Evolutionary conservation across 2,329 filamentous ascomycete species (phyloP).

Genomic region (Stenocarpella maydis): DNA sequence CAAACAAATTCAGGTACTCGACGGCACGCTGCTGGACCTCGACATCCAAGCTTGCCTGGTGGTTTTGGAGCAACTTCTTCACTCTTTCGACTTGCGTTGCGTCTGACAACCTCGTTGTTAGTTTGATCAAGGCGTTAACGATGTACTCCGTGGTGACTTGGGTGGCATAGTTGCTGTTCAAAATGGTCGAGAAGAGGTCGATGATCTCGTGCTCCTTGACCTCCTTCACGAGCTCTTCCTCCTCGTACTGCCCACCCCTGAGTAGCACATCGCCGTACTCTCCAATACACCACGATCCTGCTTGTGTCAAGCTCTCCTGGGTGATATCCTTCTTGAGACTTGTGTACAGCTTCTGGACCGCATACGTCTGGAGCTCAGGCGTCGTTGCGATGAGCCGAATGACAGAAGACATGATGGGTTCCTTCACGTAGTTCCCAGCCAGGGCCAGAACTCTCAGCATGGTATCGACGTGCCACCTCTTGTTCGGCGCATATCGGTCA

Average conservation of each 20-base stretch:
- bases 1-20: slow-evolving; percentile 95
- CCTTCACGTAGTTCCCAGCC: slow-evolving; percentile 96
- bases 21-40: slow-evolving; percentile 96
- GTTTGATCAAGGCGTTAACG: slow-evolving; percentile 91
- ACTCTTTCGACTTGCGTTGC: slow-evolving; percentile 86
- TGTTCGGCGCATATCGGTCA: slow-evolving; percentile 94
- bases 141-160: slow-evolving; percentile 96
- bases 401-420: slow-evolving; percentile 96
- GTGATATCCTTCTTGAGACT: slow-evolving; percentile 96
- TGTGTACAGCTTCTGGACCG: slow-evolving; percentile 91
- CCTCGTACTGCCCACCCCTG: slow-evolving; percentile 88
- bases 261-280: slow-evolving; percentile 95
- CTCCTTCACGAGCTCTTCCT: slow-evolving; percentile 82
- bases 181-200: slow-evolving; percentile 89
- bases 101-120: slow-evolving; percentile 87
- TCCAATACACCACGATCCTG: slow-evolving; percentile 96
- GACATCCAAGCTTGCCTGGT: slow-evolving; percentile 89
- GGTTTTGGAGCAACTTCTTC: slow-evolving; percentile 76
- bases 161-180: slow-evolving; percentile 93
- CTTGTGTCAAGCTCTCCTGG: slow-evolving; percentile 92
- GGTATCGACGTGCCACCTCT: slow-evolving; percentile 98
- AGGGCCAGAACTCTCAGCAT: slow-evolving; percentile 94
- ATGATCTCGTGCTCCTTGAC: slow-evolving; percentile 91
- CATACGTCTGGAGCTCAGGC: slow-evolving; percentile 93
- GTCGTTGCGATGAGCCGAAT: slow-evolving; percentile 95